Evolutionary conservation across 768 basidiomycete species (phyloP).

Genomic region (Ephemerocybe angulata): DNA sequence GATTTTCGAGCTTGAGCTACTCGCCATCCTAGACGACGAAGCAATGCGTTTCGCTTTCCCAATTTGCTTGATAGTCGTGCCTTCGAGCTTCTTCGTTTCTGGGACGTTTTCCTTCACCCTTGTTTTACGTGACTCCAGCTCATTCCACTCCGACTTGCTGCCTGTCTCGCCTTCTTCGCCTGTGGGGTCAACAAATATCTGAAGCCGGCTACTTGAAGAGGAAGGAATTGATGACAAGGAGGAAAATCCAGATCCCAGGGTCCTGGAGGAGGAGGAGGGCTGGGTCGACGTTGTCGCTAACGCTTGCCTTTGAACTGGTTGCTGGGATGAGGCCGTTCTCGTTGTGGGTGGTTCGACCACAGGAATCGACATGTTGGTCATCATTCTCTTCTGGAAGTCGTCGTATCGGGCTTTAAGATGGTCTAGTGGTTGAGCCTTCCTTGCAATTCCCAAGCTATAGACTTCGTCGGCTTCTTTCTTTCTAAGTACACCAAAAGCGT

Average conservation of each 20-base stretch:
- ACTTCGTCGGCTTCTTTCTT: slow-evolving; percentile 86
- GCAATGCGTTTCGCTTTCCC: slow-evolving; percentile 53
- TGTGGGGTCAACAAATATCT: slow-evolving; percentile 70
- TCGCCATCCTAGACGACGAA: slow-evolving; percentile 26
- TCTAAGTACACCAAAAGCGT: slow-evolving; percentile 35
- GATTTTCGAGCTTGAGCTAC: slow-evolving; percentile 48
- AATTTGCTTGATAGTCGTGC: slow-evolving; percentile 62
- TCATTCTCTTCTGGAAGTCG: slow-evolving; percentile 92
- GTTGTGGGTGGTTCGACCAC: slow-evolving; percentile 34
- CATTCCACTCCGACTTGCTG: slow-evolving; percentile 55
- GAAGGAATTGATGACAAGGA: slow-evolving; percentile 27
- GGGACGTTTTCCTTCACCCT: slow-evolving; percentile 77
- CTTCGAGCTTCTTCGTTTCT: slow-evolving; percentile 64
- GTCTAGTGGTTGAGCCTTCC: slow-evolving; percentile 77
- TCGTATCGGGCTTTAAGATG: slow-evolving; percentile 71
- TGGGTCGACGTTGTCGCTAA: slow-evolving; percentile 44
- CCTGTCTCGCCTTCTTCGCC: slow-evolving; percentile 45
- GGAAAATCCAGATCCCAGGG: slow-evolving; percentile 27
- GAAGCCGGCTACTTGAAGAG: slow-evolving; percentile 54
- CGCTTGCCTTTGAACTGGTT: slow-evolving; percentile 30
- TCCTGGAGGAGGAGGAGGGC: slow-evolving; percentile 34
- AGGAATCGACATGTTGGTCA: slow-evolving; percentile 46
- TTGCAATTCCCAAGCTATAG: slow-evolving; percentile 83
- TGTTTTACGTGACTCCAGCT: slow-evolving; percentile 73
- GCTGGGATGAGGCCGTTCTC: slow-evolving; percentile 24